Evolutionary conservation across 345 rosid species (phyloP), one percentile per base, ranked within the genome.

Genomic region (Raphanus sativus): DNA sequence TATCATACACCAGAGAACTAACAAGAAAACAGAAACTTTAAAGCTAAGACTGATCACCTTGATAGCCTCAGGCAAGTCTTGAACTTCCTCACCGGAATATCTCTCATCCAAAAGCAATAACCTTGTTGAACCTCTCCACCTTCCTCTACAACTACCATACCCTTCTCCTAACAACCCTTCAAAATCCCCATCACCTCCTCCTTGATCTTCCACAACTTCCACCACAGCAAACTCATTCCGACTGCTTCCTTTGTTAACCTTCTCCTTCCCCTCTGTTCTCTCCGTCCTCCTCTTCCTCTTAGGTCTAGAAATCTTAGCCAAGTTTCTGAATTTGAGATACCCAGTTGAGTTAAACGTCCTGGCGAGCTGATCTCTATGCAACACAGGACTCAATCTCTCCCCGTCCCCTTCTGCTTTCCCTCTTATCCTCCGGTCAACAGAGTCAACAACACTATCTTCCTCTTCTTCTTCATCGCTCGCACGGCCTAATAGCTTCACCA

Each of bases 21-120:
- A 63, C 55, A 68, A 34, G 21, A 67, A n/a, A 74, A 38, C 2
- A 59, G 1, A 75, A 67, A 70, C 58, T 50, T 32, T 59, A 50
- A 7, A 32, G 36, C n/a, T n/a, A 59, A 34, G 71, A 65, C 11
- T 12, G 8, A 48, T 34, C 29, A 94, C 97, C 97, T 94, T 86
- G 82, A 94, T 87, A 65, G 98, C 97, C 75, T 82, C 87, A 8
- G 98, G 97, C 80, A 94, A 81, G 69, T 90, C 88, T 52, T 88
- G 86, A 50, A 88, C 73, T 67, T 74, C 73, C 70, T 83, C 88
- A 67, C 82, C 83, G 0, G 85, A 79, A 61, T 82, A 86, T 36
- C 77, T 82, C 84, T 94, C 95, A 81, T 91, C 98, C 83, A 91
- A 87, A 81, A 94, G 93, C 86, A 94, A 79, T 85, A 94, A 76